Percentiles rank a stretch among this genome's conserved stretches.
These are phyloP conservation scores for Leccinum disarticulatum DNA, from an alignment of 768 basidiomycete genomes.

Conservation along the genomic window DNA sequence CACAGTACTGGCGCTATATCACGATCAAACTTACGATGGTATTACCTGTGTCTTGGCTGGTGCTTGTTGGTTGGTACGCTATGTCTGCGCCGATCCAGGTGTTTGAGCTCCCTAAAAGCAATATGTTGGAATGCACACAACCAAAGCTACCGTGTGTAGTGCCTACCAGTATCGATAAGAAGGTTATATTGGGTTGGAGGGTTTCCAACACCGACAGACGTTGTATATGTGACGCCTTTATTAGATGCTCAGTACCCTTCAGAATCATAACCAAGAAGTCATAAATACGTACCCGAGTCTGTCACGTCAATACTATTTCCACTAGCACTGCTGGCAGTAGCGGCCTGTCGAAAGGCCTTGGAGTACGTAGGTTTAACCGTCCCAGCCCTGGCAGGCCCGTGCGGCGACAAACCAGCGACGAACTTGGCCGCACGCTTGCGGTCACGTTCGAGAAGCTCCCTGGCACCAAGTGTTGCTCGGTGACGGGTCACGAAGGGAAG, in stretches of 20 bases:
- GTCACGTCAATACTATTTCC: constrained; percentile 50
- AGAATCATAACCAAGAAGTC: neutral
- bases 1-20: neutral
- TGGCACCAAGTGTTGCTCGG: constrained; percentile 38
- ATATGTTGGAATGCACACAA: neutral
- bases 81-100: constrained; percentile 57
- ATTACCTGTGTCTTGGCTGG: constrained; percentile 42
- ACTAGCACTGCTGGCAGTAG: constrained; percentile 2
- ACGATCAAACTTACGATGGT: constrained; percentile 31
- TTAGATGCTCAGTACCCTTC: neutral
- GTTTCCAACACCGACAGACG: constrained; percentile 49
- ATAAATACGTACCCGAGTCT: constrained; percentile 42
- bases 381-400: constrained; percentile 43
- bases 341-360: constrained; percentile 15
- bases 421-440: constrained; percentile 55
- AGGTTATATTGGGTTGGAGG: constrained; percentile 51
- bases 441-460: constrained; percentile 53
- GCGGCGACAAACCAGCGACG: constrained; percentile 51
- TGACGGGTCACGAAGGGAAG: constrained; percentile 49
- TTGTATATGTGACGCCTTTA: constrained; percentile 51
- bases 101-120: constrained; percentile 41
- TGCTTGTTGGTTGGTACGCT: constrained; percentile 44
- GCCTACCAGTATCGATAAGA: constrained; percentile 56
- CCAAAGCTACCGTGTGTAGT: neutral
- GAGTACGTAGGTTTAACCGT: neutral